phyloP scores from a whole-genome alignment of 371 early-diverging fungal genomes.

The Mucor sp. region DNA sequence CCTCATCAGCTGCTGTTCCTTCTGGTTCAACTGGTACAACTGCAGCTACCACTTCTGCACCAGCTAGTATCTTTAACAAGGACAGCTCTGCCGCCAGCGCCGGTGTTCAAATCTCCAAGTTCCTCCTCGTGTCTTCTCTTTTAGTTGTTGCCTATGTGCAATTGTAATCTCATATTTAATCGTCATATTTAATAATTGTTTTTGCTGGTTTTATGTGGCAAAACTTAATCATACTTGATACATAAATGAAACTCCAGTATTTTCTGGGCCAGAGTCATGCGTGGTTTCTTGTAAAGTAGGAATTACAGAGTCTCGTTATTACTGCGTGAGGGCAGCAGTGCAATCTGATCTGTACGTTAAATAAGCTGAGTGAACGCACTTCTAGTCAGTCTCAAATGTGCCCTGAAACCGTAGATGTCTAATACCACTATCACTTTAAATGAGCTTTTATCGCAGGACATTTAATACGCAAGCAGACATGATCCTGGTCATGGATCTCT shows the following conservation, averaged over 20 bases:
- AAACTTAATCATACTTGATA: not conserved
- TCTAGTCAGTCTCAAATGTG: too few relatives aligned
- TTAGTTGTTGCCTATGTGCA: conserved; percentile 8
- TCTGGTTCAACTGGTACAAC: conserved; percentile 2
- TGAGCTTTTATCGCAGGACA: too few relatives aligned
- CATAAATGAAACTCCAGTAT: not conserved
- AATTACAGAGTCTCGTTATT: too few relatives aligned
- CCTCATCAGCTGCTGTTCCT: not conserved
- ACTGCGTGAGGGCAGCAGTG: too few relatives aligned
- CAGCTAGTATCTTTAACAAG: not conserved
- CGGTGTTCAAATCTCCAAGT: not conserved
- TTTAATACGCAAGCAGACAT: too few relatives aligned
- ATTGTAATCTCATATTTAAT: conserved; percentile 5
- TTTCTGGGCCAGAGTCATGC: not conserved
- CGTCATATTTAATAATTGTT: not conserved
- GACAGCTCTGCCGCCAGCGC: conserved; percentile 8
- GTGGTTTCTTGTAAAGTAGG: too few relatives aligned
- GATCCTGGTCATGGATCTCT: too few relatives aligned
- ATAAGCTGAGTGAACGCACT: too few relatives aligned
- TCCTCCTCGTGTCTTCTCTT: conserved; percentile 7
- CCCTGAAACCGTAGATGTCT: too few relatives aligned
- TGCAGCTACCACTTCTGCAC: not conserved
- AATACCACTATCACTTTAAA: too few relatives aligned
- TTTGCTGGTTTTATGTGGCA: not conserved
- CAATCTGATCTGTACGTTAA: too few relatives aligned